Conservation (phyloP, 495 filamentous ascomycete genomes). For the Jackrogersella minutella region DNA sequence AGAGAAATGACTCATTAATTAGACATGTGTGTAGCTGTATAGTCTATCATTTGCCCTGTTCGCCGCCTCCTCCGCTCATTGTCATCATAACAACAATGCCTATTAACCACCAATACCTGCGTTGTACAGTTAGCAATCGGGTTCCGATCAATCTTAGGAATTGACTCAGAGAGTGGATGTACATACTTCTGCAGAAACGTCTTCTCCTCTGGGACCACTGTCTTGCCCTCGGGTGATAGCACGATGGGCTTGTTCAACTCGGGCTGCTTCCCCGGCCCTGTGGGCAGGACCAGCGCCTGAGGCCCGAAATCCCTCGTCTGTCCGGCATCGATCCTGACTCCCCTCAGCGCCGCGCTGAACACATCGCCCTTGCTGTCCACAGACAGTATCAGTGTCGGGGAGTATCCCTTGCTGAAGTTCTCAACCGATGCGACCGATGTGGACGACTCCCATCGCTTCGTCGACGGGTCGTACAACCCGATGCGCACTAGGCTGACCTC, state of each 20-base stretch:
- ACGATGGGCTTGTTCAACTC: conserved; percentile 72
- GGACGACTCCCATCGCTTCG: conserved; percentile 54
- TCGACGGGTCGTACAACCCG: conserved; percentile 56
- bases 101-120: conserved; percentile 64
- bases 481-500: conserved; percentile 54
- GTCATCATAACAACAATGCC: conserved; percentile 50
- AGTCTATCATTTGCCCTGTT: conserved; percentile 45
- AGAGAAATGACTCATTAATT: background rate
- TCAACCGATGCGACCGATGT: conserved; percentile 55
- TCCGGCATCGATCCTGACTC: conserved; percentile 61
- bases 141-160: conserved; percentile 41
- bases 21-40: conserved; percentile 1
- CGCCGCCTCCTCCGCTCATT: conserved; percentile 54
- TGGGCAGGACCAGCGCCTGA: conserved; percentile 59
- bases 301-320: conserved; percentile 65
- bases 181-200: conserved; percentile 75
- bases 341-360: conserved; percentile 51
- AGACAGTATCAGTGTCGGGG: conserved; percentile 56
- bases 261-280: conserved; percentile 60
- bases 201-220: conserved; percentile 67
- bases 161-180: conserved; percentile 33
- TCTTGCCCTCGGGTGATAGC: conserved; percentile 66
- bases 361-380: conserved; percentile 52
- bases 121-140: conserved; percentile 29
- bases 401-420: conserved; percentile 63